Conservation (phyloP, 176 grass and related monocot genomes). For the Pharus latifolius region DNA sequence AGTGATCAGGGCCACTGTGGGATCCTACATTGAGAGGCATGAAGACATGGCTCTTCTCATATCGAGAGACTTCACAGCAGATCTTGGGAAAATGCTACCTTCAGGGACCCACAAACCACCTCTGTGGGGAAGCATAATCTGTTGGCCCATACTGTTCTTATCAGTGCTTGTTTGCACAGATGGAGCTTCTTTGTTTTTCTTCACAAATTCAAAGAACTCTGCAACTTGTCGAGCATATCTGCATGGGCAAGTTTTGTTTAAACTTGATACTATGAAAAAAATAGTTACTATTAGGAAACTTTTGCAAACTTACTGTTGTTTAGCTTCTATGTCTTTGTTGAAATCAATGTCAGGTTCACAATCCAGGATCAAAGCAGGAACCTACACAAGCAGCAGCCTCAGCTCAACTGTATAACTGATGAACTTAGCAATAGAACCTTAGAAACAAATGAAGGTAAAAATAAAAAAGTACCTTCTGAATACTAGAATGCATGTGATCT, state of each 20-base stretch:
- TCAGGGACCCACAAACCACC: conserved; percentile 49
- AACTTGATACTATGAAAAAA: background rate
- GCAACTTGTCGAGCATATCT: conserved; percentile 93
- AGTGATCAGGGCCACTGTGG: background rate
- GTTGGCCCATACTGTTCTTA: conserved; percentile 19
- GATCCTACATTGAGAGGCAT: conserved; percentile 32
- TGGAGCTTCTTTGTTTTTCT: conserved; percentile 75
- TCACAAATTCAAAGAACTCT: conserved; percentile 96
- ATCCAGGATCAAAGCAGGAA: conserved; percentile 83
- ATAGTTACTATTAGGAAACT: background rate
- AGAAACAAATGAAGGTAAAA: background rate
- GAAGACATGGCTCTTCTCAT: conserved; percentile 78
- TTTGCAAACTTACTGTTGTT: conserved; percentile 53
- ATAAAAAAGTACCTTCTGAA: conserved; percentile 58
- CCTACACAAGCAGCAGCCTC: conserved; percentile 41
- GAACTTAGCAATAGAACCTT: background rate
- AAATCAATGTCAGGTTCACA: conserved; percentile 98
- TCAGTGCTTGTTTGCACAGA: conserved; percentile 20
- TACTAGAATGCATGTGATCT: conserved; percentile 84
- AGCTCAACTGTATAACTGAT: background rate
- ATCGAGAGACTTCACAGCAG: conserved; percentile 31
- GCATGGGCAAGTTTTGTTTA: background rate
- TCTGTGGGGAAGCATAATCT: conserved; percentile 50
- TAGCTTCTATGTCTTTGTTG: conserved; percentile 76
- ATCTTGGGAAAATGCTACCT: conserved; percentile 22